Evolutionary conservation across 139 green algal genomes (phyloP).

Genomic region (Micromonas pusilla): DNA sequence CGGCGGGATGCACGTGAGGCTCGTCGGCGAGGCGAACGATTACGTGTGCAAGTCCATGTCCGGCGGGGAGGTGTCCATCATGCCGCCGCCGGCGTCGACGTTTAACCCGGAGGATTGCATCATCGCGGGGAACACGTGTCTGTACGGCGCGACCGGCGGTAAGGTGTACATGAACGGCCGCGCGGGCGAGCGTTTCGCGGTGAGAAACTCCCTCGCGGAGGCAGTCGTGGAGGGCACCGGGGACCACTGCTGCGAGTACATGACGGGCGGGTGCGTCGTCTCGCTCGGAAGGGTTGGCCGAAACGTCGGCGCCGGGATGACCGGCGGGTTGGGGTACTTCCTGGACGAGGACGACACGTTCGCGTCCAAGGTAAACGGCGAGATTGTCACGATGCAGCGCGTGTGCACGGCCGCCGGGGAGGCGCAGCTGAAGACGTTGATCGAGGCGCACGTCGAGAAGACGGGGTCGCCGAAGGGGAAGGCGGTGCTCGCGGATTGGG

Average conservation of each 20-base stretch:
- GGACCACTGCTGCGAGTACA: conserved; percentile 99
- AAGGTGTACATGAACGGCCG: conserved; percentile 85
- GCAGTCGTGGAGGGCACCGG: conserved; percentile 92
- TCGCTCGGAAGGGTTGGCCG: conserved; percentile 67
- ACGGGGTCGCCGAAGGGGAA: conserved; percentile 69
- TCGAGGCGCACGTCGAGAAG: conserved; percentile 60
- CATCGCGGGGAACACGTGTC: conserved; percentile 95
- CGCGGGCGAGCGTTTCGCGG: conserved; percentile 74
- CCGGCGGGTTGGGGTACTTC: conserved; percentile 94
- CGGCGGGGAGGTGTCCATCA: conserved; percentile 84
- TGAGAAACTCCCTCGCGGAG: conserved; percentile 87
- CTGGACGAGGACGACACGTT: conserved; percentile 88
- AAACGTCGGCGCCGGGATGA: conserved; percentile 98
- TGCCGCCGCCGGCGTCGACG: conserved; percentile 56
- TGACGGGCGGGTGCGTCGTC: conserved; percentile 78
- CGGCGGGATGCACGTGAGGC: conserved; percentile 47
- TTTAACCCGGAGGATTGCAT: conserved; percentile 59
- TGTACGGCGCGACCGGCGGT: conserved; percentile 96
- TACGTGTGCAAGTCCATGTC: conserved; percentile 99
- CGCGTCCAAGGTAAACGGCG: conserved; percentile 83
- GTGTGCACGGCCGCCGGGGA: conserved; percentile 74
- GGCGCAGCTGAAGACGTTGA: conserved; percentile 73
- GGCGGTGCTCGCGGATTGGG: conserved; percentile 75
- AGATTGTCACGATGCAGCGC: conserved; percentile 93
- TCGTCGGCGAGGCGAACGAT: conserved; percentile 96